Conservation (phyloP, 768 basidiomycete genomes). For the Lentinula sp. region DNA sequence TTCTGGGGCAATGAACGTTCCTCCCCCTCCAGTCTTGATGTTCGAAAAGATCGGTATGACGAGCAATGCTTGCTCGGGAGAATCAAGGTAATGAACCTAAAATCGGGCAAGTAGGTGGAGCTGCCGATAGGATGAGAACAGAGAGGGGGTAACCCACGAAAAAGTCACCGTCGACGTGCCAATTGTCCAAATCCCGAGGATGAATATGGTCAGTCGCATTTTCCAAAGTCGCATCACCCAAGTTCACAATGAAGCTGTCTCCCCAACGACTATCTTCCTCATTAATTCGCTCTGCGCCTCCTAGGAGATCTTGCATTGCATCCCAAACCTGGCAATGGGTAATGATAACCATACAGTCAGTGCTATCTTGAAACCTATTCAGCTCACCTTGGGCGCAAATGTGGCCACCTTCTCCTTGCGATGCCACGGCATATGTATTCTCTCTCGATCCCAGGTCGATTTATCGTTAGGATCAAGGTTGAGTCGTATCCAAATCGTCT, state of each 20-base stretch:
- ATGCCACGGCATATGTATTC: slow-evolving; percentile 52
- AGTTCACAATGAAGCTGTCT: slow-evolving; percentile 59
- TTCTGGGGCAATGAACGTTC: slow-evolving; percentile 55
- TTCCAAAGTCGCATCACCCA: slow-evolving; percentile 42
- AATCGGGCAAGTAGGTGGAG: background rate
- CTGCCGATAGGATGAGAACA: background rate
- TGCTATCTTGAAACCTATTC: background rate
- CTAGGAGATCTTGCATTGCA: slow-evolving; percentile 55
- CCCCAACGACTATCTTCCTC: slow-evolving; percentile 43
- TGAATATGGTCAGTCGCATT: slow-evolving; percentile 20
- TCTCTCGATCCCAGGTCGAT: slow-evolving; percentile 46
- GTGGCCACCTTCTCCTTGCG: slow-evolving; percentile 36
- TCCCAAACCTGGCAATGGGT: slow-evolving; percentile 40
- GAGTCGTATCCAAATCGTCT: slow-evolving; percentile 46
- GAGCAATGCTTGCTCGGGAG: slow-evolving; percentile 58
- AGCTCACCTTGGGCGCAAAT: slow-evolving; percentile 45
- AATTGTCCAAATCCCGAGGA: slow-evolving; percentile 48
- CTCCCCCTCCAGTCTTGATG: slow-evolving; percentile 49
- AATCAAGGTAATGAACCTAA: slow-evolving; percentile 59
- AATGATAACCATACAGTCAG: background rate
- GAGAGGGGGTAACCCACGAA: slow-evolving; percentile 28
- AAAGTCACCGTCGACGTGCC: slow-evolving; percentile 61
- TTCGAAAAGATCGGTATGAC: slow-evolving; percentile 58
- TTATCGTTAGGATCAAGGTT: slow-evolving; percentile 48
- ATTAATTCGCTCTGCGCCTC: slow-evolving; percentile 53